Percentiles rank a stretch among this genome's conserved stretches.
phyloP scores from a whole-genome alignment of 2,329 filamentous ascomycete genomes.

The Zopfia rhizophila region DNA sequence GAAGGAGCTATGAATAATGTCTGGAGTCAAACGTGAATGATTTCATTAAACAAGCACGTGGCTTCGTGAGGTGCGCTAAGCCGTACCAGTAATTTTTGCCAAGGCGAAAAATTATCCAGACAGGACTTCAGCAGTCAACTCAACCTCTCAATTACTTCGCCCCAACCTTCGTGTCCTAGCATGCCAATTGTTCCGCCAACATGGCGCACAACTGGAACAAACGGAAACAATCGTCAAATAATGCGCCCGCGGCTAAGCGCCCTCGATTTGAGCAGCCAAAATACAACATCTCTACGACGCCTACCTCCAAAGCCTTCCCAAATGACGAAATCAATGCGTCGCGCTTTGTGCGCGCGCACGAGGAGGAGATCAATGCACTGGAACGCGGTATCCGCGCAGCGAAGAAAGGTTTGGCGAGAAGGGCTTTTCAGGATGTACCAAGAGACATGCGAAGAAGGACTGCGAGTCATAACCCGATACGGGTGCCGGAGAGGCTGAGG shows the following conservation, averaged over 20 bases:
- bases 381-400: conserved; percentile 83
- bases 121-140: too few species aligned
- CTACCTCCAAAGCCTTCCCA: conserved; percentile 63
- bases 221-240: conserved; percentile 31
- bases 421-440: conserved; percentile 92
- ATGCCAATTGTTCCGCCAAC: neutral
- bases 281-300: conserved; percentile 40
- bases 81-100: too few species aligned
- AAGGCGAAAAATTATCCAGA: too few species aligned
- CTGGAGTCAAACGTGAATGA: too few species aligned
- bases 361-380: conserved; percentile 88
- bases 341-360: conserved; percentile 83
- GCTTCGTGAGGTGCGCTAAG: too few species aligned
- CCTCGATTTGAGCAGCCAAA: conserved; percentile 37
- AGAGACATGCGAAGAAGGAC: conserved; percentile 85
- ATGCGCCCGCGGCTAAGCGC: conserved; percentile 26
- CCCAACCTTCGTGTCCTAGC: neutral
- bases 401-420: conserved; percentile 70
- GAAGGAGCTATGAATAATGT: too few species aligned
- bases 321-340: conserved; percentile 86
- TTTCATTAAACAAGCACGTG: too few species aligned
- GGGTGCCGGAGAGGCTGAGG: conserved; percentile 81
- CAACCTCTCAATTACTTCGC: neutral
- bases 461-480: conserved; percentile 93
- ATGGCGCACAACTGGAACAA: conserved; percentile 37